Evolutionary conservation across 2,329 filamentous ascomycete species (phyloP).

Genomic region (Cryphonectria parasitica): DNA sequence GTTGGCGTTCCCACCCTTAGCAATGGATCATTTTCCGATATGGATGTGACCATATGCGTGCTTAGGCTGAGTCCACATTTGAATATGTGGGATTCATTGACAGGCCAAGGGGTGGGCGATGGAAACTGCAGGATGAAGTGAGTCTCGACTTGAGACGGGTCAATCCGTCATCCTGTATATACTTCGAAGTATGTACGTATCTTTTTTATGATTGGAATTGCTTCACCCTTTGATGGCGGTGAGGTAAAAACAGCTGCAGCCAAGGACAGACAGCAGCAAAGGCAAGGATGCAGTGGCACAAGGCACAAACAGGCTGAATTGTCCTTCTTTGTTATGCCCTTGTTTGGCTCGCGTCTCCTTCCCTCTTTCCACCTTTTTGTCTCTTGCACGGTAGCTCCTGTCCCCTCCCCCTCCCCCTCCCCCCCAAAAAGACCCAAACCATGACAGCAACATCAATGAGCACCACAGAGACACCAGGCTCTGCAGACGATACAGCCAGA

Average conservation of each 20-base stretch:
- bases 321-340: not conserved
- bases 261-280: not conserved
- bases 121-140: not conserved
- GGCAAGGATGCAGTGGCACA: not conserved
- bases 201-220: not conserved
- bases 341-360: not conserved
- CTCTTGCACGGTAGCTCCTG: not conserved
- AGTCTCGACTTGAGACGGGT: not conserved
- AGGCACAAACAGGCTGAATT: not conserved
- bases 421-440: not conserved
- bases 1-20: not conserved
- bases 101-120: not conserved
- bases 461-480: not conserved
- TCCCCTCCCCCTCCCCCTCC: too few species aligned
- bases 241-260: not conserved
- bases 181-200: not conserved
- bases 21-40: not conserved
- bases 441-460: not conserved
- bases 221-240: not conserved
- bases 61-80: not conserved
- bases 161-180: too few species aligned
- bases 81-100: not conserved
- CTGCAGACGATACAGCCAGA: constrained; percentile 1
- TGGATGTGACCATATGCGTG: not conserved
- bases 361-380: not conserved